These are phyloP conservation scores for Hanseniaspora thailandica DNA, from an alignment of 805 yeast species.

Conservation along the genomic window DNA sequence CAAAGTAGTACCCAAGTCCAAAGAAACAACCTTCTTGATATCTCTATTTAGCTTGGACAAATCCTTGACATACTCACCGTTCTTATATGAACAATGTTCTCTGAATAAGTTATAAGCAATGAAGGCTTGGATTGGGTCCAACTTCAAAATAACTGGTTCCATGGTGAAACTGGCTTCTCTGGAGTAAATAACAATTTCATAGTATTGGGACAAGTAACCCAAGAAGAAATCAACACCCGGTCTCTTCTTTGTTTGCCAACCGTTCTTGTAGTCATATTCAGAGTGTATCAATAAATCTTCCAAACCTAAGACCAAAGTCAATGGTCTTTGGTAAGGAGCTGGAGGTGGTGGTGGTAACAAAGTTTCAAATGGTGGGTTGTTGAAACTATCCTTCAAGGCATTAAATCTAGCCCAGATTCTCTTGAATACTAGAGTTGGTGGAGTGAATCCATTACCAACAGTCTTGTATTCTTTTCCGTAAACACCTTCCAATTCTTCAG, in stretches of 20 bases:
- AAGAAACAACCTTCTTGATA: conserved; percentile 59
- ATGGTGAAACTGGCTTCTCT: conserved; percentile 76
- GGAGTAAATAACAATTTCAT: conserved; percentile 86
- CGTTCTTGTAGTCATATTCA: conserved; percentile 80
- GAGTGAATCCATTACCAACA: conserved; percentile 42
- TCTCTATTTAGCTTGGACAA: conserved; percentile 84
- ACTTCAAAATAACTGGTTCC: conserved; percentile 70
- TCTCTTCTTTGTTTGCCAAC: conserved; percentile 98
- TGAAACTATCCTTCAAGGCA: conserved; percentile 68
- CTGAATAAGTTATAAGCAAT: conserved; percentile 77
- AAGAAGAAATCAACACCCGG: conserved; percentile 96
- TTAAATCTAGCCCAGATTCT: conserved; percentile 63
- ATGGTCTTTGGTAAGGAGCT: conserved; percentile 82
- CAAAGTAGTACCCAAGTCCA: conserved; percentile 53
- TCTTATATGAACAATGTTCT: conserved; percentile 76
- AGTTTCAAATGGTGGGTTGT: conserved; percentile 88
- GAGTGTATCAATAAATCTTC: conserved; percentile 87
- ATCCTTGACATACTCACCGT: conserved; percentile 84
- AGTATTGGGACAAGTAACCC: conserved; percentile 87
- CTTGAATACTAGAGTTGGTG: conserved; percentile 51
- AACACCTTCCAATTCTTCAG: conserved; percentile 36
- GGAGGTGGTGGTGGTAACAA: conserved; percentile 85
- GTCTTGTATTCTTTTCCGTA: conserved; percentile 32
- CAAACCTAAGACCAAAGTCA: conserved; percentile 76
- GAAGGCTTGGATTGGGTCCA: conserved; percentile 87